Evolutionary conservation across 306 rosid genomes (phyloP).

Genomic region (Prunus davidiana): DNA sequence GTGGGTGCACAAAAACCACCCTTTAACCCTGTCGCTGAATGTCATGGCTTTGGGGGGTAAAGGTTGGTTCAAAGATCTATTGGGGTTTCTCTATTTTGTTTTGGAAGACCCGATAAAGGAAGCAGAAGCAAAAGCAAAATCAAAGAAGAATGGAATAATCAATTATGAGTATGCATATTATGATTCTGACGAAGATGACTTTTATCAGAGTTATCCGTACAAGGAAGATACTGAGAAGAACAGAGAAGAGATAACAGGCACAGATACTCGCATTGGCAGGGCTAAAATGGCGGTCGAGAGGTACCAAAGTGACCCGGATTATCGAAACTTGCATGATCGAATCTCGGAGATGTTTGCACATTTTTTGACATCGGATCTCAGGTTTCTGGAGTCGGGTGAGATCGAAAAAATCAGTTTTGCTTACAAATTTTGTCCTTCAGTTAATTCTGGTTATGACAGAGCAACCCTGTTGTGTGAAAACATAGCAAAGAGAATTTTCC

Average conservation of each 20-base stretch:
- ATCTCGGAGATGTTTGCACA: background rate
- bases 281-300: background rate
- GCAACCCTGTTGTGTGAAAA: background rate
- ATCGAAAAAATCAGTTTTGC: background rate
- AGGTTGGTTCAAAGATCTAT: background rate
- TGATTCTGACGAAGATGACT: too few species aligned
- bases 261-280: background rate
- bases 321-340: background rate
- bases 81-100: background rate
- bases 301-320: background rate
- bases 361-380: background rate
- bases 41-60: background rate
- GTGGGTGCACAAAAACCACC: background rate
- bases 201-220: too few species aligned
- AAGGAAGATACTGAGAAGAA: background rate
- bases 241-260: background rate
- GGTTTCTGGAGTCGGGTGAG: background rate
- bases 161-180: too few species aligned
- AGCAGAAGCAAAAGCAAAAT: too few species aligned
- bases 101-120: background rate
- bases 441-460: background rate
- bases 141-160: too few species aligned
- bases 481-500: constrained; percentile 5
- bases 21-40: background rate
- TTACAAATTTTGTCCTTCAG: background rate